Base-by-base conservation (phyloP, 75 land plant species). In the Selaginella moellendorffii region DNA sequence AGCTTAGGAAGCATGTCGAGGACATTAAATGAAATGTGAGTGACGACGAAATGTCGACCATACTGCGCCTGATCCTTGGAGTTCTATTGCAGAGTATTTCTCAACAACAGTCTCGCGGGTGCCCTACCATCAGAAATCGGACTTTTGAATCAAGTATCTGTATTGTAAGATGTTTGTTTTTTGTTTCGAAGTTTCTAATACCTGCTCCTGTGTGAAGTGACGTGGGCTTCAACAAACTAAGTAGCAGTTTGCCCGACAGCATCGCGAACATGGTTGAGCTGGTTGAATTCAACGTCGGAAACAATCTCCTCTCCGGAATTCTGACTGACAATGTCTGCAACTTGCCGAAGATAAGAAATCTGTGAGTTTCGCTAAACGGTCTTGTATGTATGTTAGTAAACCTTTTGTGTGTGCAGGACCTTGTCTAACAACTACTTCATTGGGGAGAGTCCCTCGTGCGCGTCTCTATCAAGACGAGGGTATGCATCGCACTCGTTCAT, bases 391-490 rank as follows among this genome's bases (percentile, higher is more conserved):
- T n/a, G n/a, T n/a, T n/a, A n/a, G n/a, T n/a, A n/a, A n/a, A n/a
- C 5, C 46, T 5, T 36, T 36, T 36, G 46, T 36, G 14, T 5
- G 10, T 36, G 46, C 46, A 36, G 46, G 8, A 76, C 80, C 0
- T 27, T 77, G 27, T 63, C 81, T 2, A 52, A 70, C 64, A 85
- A 85, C 65, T 79, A 74, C 62, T 81, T 85, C 69, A 75, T 80
- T 0, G 25, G 28, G 10, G 59, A 74, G 10, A 77, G 80, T 10
- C 66, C 74, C 23, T 28, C 20, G 22, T 87, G 92, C 54, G 27
- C 73, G 19, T 52, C 62, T 24, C 53, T 82, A 28, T 62, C 62
- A 24, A 31, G 31, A 12, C 63, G 19, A 2, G 80, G 78, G 46
- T 36, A 36, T 5, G 46, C 14, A 14, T 36, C 10, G 46, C 14